Percentiles rank a stretch among this genome's conserved stretches.
Conservation (phyloP, 1,284 basidiomycete species). For the Athelia sp. region DNA sequence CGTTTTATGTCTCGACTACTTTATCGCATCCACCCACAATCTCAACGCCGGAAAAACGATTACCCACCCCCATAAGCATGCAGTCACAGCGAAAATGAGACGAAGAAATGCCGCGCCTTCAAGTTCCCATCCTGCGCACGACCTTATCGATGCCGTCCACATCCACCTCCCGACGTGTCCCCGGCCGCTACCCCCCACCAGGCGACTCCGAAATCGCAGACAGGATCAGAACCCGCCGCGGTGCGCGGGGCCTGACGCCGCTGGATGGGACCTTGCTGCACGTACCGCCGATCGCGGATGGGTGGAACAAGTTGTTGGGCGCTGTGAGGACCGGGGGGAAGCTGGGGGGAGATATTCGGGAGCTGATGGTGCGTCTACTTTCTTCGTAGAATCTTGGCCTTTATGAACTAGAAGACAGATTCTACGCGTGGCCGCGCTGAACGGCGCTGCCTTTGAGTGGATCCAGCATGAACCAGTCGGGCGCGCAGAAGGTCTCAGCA, state of each 20-base stretch:
- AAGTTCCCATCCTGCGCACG: neutral
- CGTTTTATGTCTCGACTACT: too few species aligned
- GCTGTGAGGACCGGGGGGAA: slow-evolving; percentile 43
- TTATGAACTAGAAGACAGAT: slow-evolving; percentile 28
- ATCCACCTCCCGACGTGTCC: slow-evolving; percentile 30
- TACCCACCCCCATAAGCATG: too few species aligned
- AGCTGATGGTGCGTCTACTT: slow-evolving; percentile 38
- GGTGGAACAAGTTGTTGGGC: slow-evolving; percentile 45
- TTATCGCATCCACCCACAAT: too few species aligned
- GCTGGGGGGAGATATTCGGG: slow-evolving; percentile 42
- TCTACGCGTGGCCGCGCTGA: slow-evolving; percentile 46
- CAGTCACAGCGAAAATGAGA: too few species aligned
- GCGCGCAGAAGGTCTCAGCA: slow-evolving; percentile 37
- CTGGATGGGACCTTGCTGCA: slow-evolving; percentile 44
- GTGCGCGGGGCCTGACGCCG: slow-evolving; percentile 37
- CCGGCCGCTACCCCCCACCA: slow-evolving; percentile 36
- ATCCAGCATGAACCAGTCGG: slow-evolving; percentile 49
- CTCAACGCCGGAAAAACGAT: too few species aligned
- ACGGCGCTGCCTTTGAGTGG: slow-evolving; percentile 51
- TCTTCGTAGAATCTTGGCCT: neutral
- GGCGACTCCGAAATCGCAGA: slow-evolving; percentile 38
- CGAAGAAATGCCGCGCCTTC: too few species aligned
- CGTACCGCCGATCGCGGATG: slow-evolving; percentile 43
- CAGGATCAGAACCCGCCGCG: slow-evolving; percentile 39
- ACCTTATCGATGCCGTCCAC: neutral